A percentile compares a stretch with the other conserved stretches of the same genome.
phyloP scores from a whole-genome alignment of 371 early-diverging fungal species.

The Rhizomucor miehei region DNA sequence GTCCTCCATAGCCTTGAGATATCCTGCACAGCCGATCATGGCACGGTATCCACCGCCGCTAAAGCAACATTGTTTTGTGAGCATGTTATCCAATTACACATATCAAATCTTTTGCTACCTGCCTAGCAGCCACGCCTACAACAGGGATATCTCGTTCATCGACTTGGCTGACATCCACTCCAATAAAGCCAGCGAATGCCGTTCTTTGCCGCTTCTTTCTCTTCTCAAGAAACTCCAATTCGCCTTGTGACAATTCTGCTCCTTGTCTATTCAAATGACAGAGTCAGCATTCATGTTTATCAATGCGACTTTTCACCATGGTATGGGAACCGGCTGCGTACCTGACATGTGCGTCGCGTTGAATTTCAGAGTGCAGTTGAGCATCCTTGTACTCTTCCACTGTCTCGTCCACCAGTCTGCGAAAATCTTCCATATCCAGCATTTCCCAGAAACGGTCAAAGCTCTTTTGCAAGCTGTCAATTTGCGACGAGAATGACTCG shows the following conservation, averaged over 20 bases:
- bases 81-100: background rate
- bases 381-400: conserved; percentile 19
- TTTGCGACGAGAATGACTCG: conserved; percentile 17
- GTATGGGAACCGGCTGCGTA: background rate
- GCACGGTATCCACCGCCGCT: conserved; percentile 74
- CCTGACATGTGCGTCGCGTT: conserved; percentile 30
- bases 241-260: conserved; percentile 43
- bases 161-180: conserved; percentile 52
- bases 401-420: conserved; percentile 23
- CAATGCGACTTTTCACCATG: background rate
- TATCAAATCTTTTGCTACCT: conserved; percentile 4
- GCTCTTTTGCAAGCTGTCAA: conserved; percentile 23
- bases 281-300: background rate
- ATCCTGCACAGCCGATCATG: conserved; percentile 64
- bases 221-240: conserved; percentile 39
- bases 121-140: conserved; percentile 65
- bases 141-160: conserved; percentile 65
- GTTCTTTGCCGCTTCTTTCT: conserved; percentile 49
- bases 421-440: conserved; percentile 33
- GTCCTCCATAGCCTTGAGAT: conserved; percentile 53
- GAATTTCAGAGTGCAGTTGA: conserved; percentile 27
- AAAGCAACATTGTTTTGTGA: background rate
- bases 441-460: conserved; percentile 35
- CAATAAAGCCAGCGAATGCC: conserved; percentile 69
- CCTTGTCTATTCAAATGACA: conserved; percentile 10